A percentile compares a stretch with the other conserved stretches of the same genome.
phyloP scores from a whole-genome alignment of 805 yeast genomes.

The Candida coleopterorum region DNA sequence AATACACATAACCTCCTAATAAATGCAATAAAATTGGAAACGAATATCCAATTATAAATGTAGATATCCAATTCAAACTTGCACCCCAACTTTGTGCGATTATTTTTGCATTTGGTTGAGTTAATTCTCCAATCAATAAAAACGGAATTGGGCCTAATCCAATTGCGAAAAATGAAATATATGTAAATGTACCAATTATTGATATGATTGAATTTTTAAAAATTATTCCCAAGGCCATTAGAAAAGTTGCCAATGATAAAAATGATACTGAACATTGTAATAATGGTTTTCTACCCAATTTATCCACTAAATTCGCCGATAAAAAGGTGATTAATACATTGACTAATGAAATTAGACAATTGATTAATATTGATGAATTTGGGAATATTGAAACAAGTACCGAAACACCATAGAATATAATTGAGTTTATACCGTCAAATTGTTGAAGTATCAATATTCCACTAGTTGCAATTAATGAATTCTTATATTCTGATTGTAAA shows the following conservation, averaged over 20 bases:
- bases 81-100: conserved; percentile 93
- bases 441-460: conserved; percentile 82
- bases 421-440: conserved; percentile 87
- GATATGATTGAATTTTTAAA: conserved; percentile 43
- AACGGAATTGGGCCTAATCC: conserved; percentile 98
- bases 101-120: conserved; percentile 73
- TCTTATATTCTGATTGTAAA: conserved; percentile 44
- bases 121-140: conserved; percentile 80
- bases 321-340: conserved; percentile 71
- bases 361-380: conserved; percentile 61
- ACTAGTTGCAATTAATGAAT: conserved; percentile 62
- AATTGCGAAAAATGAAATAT: conserved; percentile 81
- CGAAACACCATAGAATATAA: conserved; percentile 88
- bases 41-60: conserved; percentile 72
- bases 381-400: conserved; percentile 74
- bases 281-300: conserved; percentile 61
- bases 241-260: conserved; percentile 62
- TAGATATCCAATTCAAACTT: conserved; percentile 85
- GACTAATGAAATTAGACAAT: conserved; percentile 68
- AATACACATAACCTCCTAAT: conserved; percentile 77
- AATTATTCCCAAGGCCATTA: conserved; percentile 65
- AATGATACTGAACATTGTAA: conserved; percentile 57
- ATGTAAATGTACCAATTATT: conserved; percentile 60
- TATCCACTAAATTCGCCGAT: conserved; percentile 75
- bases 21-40: conserved; percentile 68